These are phyloP conservation scores for Populus euphratica DNA, from an alignment of 345 rosid genomes.

Conservation along the genomic window DNA sequence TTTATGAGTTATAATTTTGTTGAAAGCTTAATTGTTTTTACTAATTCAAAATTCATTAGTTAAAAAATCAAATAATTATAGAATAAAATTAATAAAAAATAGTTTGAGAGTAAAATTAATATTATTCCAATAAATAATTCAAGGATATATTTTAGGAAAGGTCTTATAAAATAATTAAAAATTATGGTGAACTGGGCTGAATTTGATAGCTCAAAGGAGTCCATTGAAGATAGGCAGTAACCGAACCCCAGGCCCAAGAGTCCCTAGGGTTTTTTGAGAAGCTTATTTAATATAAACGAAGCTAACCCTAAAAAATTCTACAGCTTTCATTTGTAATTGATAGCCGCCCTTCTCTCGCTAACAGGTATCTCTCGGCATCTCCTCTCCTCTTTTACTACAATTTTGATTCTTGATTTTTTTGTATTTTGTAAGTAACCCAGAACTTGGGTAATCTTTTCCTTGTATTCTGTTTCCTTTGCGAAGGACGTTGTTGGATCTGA, in stretches of 20 bases:
- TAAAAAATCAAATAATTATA: no score
- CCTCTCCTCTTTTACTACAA: neutral
- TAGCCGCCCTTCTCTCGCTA: neutral
- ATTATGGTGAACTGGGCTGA: neutral
- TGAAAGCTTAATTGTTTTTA: no score
- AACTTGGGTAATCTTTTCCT: neutral
- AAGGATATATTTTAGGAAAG: no score
- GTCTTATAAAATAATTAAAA: neutral
- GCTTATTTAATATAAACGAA: neutral
- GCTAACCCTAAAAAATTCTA: neutral
- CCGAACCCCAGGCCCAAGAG: neutral
- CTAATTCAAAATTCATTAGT: no score
- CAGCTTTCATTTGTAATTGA: neutral
- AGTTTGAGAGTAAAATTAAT: no score
- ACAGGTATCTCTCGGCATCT: neutral
- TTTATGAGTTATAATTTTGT: no score
- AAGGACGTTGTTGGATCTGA: neutral
- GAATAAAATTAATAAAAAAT: no score
- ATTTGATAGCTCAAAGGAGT: neutral
- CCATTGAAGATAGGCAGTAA: neutral
- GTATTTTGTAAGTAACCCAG: neutral
- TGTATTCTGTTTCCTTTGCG: neutral
- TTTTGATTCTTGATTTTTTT: neutral
- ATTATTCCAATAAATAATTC: no score
- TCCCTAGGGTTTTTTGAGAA: neutral